Percentiles rank a stretch among this genome's conserved stretches.
phyloP scores from a whole-genome alignment of 148 eudicot species.

The Dysphania ambrosioides region DNA sequence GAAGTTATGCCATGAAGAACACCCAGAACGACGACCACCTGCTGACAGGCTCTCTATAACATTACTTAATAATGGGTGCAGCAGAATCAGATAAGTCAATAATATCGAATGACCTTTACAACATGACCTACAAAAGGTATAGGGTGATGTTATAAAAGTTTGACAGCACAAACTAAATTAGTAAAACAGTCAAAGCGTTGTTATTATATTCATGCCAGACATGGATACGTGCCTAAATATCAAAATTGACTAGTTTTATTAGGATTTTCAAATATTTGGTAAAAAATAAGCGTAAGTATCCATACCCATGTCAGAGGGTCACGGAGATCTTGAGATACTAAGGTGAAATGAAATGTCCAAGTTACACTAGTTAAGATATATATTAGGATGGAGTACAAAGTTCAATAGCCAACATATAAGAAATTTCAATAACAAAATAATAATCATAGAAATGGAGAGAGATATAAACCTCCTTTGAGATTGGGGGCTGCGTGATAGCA shows the following conservation, averaged over 20 bases:
- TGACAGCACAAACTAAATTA: background rate
- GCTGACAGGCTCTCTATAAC: too few relatives aligned
- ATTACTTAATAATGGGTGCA: too few relatives aligned
- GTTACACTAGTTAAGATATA: background rate
- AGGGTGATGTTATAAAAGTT: background rate
- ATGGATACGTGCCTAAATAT: background rate
- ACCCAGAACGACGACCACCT: too few relatives aligned
- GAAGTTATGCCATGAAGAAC: too few relatives aligned
- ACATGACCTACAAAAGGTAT: background rate
- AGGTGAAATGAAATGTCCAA: background rate
- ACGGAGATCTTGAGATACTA: too few relatives aligned
- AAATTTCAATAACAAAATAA: background rate
- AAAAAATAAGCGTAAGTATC: too few relatives aligned
- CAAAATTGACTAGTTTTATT: too few relatives aligned
- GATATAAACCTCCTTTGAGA: constrained; percentile 76
- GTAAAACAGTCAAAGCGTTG: background rate
- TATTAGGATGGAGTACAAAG: background rate
- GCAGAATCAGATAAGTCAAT: background rate
- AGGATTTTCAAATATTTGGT: too few relatives aligned
- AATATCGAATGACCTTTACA: background rate
- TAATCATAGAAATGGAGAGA: background rate
- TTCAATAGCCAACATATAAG: background rate
- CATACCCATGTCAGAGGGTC: too few relatives aligned
- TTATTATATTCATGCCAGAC: background rate
- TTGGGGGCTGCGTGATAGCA: constrained; percentile 69